Conservation (phyloP, 441 rosid genomes). For the Adansonia rubrostipa region DNA sequence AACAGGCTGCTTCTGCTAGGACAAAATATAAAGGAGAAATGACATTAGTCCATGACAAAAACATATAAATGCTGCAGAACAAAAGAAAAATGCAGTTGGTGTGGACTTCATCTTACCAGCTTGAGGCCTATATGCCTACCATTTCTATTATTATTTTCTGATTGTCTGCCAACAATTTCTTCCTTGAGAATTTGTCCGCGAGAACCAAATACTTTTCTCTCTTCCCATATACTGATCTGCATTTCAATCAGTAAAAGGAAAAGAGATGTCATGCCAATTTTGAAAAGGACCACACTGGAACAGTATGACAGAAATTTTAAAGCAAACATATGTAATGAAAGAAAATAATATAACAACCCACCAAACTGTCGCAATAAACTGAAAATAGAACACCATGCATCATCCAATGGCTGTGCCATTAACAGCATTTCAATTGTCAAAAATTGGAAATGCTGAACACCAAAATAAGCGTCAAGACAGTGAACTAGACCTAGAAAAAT, state of each 20-base stretch:
- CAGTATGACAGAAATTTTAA: neutral
- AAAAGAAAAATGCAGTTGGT: conserved; percentile 4
- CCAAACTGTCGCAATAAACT: neutral
- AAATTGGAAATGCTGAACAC: neutral
- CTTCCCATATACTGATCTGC: conserved; percentile 93
- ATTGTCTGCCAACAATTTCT: conserved; percentile 74
- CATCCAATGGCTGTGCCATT: neutral
- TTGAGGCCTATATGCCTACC: conserved; percentile 57
- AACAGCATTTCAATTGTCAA: neutral
- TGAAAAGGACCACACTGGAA: neutral
- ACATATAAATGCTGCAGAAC: conserved; percentile 21
- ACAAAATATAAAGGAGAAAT: conserved; percentile 26
- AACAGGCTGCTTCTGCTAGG: conserved; percentile 62
- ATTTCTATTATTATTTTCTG: conserved; percentile 60
- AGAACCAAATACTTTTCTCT: conserved; percentile 96
- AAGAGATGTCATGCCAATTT: neutral
- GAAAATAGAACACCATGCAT: neutral
- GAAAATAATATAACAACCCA: neutral
- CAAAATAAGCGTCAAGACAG: conserved; percentile 8
- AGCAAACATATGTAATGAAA: neutral
- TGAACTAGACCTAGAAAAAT: conserved; percentile 3
- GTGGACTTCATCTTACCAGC: conserved; percentile 45
- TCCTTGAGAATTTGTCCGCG: conserved; percentile 86
- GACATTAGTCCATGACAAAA: conserved; percentile 26
- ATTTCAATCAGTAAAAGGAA: conserved; percentile 9